A percentile compares a stretch with the other conserved stretches of the same genome.
Evolutionary conservation across 2,329 filamentous ascomycete genomes (phyloP).

Genomic region (Xylaria polymorpha): DNA sequence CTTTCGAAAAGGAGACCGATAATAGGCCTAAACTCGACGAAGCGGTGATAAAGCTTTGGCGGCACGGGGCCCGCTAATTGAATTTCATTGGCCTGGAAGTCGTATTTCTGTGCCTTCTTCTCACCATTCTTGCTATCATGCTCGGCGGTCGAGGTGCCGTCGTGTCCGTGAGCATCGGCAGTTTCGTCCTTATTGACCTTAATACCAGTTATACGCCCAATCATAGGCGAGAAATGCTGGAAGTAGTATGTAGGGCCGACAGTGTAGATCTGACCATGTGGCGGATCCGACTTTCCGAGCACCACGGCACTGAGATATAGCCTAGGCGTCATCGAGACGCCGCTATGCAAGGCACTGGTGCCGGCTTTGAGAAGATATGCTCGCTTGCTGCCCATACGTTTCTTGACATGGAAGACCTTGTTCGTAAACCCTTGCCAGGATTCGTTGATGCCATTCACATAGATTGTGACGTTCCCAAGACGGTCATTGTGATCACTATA

Average conservation of each 20-base stretch:
- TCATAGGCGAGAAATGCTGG: slow-evolving; percentile 88
- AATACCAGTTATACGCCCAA: slow-evolving; percentile 81
- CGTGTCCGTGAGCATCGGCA: slow-evolving; percentile 55
- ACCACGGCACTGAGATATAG: slow-evolving; percentile 80
- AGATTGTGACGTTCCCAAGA: slow-evolving; percentile 84
- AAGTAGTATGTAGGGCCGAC: slow-evolving; percentile 79
- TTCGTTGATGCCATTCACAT: slow-evolving; percentile 68
- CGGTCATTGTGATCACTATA: slow-evolving; percentile 80
- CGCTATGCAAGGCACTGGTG: slow-evolving; percentile 69
- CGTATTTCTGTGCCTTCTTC: slow-evolving; percentile 75
- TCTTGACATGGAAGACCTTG: slow-evolving; percentile 77
- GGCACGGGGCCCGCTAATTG: slow-evolving; percentile 88
- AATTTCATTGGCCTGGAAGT: slow-evolving; percentile 95
- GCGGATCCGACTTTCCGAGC: slow-evolving; percentile 79
- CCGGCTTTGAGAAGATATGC: slow-evolving; percentile 81
- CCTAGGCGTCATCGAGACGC: slow-evolving; percentile 74
- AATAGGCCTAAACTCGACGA: slow-evolving; percentile 91
- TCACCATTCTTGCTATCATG: slow-evolving; percentile 51
- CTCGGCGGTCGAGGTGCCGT: slow-evolving; percentile 35
- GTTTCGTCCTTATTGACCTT: slow-evolving; percentile 73
- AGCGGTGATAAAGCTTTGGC: slow-evolving; percentile 84
- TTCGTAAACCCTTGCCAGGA: slow-evolving; percentile 75
- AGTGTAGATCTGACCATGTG: slow-evolving; percentile 79
- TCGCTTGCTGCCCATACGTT: slow-evolving; percentile 86
- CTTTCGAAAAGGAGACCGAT: slow-evolving; percentile 89